These are phyloP conservation scores for Stachybotrys echinatus DNA, from an alignment of 2,329 filamentous ascomycete genomes.

Conservation along the genomic window DNA sequence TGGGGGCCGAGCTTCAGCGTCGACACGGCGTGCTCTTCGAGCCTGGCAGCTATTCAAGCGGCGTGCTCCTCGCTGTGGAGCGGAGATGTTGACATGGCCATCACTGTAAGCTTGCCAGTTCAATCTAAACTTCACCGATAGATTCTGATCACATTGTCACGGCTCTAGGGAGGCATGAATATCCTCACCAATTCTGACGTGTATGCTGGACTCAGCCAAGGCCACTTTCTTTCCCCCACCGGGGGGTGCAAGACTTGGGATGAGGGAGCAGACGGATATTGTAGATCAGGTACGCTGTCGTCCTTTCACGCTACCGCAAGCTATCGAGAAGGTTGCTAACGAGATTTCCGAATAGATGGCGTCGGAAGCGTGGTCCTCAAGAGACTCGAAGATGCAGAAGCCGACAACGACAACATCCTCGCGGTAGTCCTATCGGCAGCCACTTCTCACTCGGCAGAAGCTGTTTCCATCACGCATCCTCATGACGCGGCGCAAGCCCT, in stretches of 20 bases:
- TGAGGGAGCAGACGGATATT: conserved; percentile 76
- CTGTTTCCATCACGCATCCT: conserved; percentile 79
- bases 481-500: conserved; percentile 71
- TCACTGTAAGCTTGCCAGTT: too few relatives aligned
- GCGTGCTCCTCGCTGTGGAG: conserved; percentile 56
- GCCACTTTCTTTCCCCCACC: conserved; percentile 57
- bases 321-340: too few relatives aligned
- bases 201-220: conserved; percentile 57
- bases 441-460: conserved; percentile 78
- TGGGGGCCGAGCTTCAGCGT: conserved; percentile 65
- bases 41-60: conserved; percentile 60
- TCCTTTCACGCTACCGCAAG: too few relatives aligned
- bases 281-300: too few relatives aligned
- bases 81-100: conserved; percentile 60
- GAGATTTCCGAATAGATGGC: conserved; percentile 68
- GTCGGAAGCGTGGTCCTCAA: conserved; percentile 74
- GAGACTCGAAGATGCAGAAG: conserved; percentile 70
- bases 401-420: conserved; percentile 72
- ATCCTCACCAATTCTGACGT: conserved; percentile 62
- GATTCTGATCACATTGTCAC: too few relatives aligned
- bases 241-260: conserved; percentile 62
- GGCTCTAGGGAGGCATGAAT: conserved; percentile 60
- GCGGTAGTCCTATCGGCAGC: conserved; percentile 69
- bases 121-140: too few relatives aligned
- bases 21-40: conserved; percentile 71